These are phyloP conservation scores for Crithidia expoeki DNA, from an alignment of 208 protist genomes.

Conservation along the genomic window DNA sequence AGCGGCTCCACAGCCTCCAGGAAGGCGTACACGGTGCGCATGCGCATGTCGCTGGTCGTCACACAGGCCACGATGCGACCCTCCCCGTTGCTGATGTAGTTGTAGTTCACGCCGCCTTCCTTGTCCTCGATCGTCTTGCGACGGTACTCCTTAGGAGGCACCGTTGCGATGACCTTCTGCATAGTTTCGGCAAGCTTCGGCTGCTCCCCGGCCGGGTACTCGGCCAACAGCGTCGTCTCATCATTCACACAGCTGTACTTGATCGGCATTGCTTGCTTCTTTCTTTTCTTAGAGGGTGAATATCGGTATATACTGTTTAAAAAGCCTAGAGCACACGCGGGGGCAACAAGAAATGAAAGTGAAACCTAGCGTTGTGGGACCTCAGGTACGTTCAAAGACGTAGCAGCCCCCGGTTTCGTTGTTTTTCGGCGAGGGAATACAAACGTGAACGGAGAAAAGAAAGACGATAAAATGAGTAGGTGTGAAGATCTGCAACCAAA, in stretches of 20 bases:
- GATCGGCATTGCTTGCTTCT: constrained; percentile 65
- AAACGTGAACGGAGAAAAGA: background rate
- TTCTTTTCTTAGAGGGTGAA: background rate
- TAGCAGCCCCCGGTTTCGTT: too few relatives aligned
- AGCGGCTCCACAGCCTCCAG: constrained; percentile 90
- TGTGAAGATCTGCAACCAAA: constrained; percentile 8
- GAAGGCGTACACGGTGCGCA: constrained; percentile 91
- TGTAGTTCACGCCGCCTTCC: constrained; percentile 90
- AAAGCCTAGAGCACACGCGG: too few relatives aligned
- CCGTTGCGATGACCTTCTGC: constrained; percentile 90
- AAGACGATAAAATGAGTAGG: background rate
- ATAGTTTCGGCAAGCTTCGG: constrained; percentile 82
- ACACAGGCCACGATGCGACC: constrained; percentile 88
- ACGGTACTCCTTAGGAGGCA: constrained; percentile 85
- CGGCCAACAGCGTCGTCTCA: constrained; percentile 72
- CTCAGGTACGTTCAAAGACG: too few relatives aligned
- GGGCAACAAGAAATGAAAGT: background rate
- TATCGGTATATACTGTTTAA: background rate
- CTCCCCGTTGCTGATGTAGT: constrained; percentile 92
- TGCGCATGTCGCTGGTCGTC: constrained; percentile 87
- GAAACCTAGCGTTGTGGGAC: background rate
- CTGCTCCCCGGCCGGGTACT: constrained; percentile 79
- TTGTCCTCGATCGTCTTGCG: constrained; percentile 91
- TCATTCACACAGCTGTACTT: constrained; percentile 93
- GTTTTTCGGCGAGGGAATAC: too few relatives aligned